Evolutionary conservation across 2,329 filamentous ascomycete genomes (phyloP).

Genomic region (Gaeumannomyces tritici): DNA sequence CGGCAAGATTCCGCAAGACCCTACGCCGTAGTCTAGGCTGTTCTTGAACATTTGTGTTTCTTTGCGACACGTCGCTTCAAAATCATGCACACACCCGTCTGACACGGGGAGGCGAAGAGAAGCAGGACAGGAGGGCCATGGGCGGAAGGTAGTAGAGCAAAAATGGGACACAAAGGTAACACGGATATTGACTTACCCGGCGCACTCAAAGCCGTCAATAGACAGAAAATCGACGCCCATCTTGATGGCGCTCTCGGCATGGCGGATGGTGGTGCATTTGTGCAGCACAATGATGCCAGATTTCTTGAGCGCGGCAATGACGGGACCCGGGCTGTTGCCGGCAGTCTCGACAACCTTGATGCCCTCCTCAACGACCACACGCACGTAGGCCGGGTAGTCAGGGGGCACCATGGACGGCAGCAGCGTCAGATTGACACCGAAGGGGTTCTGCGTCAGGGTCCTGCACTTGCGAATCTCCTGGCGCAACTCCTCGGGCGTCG

Average conservation of each 20-base stretch:
- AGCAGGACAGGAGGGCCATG: background rate
- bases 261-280: conserved; percentile 95
- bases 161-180: background rate
- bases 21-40: background rate
- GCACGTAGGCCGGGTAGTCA: conserved; percentile 85
- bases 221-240: conserved; percentile 93
- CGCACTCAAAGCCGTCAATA: conserved; percentile 97
- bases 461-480: conserved; percentile 86
- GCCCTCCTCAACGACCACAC: conserved; percentile 88
- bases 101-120: background rate
- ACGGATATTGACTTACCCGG: conserved; percentile 36
- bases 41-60: background rate
- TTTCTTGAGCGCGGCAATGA: conserved; percentile 80
- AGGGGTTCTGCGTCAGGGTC: conserved; percentile 67
- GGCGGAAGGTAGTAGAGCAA: conserved; percentile 4
- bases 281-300: conserved; percentile 74
- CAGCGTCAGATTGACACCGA: conserved; percentile 92
- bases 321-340: conserved; percentile 62
- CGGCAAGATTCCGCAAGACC: background rate
- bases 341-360: conserved; percentile 65
- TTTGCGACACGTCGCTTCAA: background rate
- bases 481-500: conserved; percentile 81
- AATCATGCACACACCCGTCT: background rate
- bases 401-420: conserved; percentile 83
- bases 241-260: conserved; percentile 84